Evolutionary conservation across 495 filamentous ascomycete genomes (phyloP).

Genomic region (Podospora fimiseda): DNA sequence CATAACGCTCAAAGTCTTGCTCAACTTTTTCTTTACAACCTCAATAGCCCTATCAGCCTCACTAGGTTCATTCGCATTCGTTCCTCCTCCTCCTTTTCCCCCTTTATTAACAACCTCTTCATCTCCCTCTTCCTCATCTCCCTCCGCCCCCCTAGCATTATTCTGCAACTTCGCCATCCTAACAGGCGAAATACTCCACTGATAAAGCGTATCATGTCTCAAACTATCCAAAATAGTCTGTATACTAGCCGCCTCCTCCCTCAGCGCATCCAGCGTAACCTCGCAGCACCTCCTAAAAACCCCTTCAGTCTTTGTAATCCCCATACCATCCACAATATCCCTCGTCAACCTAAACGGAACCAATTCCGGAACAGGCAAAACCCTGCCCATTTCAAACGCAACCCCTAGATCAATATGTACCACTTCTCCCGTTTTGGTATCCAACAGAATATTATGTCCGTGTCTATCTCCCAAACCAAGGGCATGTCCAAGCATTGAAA

Average conservation of each 20-base stretch:
- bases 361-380: slow-evolving; percentile 87
- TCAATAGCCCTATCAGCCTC: slow-evolving; percentile 89
- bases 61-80: slow-evolving; percentile 63
- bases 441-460: slow-evolving; percentile 92
- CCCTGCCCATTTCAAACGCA: slow-evolving; percentile 90
- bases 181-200: slow-evolving; percentile 88
- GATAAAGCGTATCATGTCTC: slow-evolving; percentile 92
- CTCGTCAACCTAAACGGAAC: slow-evolving; percentile 94
- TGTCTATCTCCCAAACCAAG: slow-evolving; percentile 94
- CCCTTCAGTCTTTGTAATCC: slow-evolving; percentile 89
- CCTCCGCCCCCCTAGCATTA: slow-evolving; percentile 41
- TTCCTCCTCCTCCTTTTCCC: slow-evolving; percentile 23
- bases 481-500: slow-evolving; percentile 90
- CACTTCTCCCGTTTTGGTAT: slow-evolving; percentile 83
- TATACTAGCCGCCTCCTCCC: slow-evolving; percentile 88
- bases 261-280: slow-evolving; percentile 87
- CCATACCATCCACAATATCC: slow-evolving; percentile 95
- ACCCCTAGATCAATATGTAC: slow-evolving; percentile 96
- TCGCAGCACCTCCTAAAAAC: slow-evolving; percentile 96
- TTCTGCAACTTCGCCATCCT: slow-evolving; percentile 61
- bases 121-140: slow-evolving; percentile 13
- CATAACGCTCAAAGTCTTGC: slow-evolving; percentile 84
- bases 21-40: slow-evolving; percentile 90
- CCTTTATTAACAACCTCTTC: slow-evolving; percentile 4
- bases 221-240: slow-evolving; percentile 96